phyloP scores from a whole-genome alignment of 495 filamentous ascomycete species.

The Penicillium alfredii region DNA sequence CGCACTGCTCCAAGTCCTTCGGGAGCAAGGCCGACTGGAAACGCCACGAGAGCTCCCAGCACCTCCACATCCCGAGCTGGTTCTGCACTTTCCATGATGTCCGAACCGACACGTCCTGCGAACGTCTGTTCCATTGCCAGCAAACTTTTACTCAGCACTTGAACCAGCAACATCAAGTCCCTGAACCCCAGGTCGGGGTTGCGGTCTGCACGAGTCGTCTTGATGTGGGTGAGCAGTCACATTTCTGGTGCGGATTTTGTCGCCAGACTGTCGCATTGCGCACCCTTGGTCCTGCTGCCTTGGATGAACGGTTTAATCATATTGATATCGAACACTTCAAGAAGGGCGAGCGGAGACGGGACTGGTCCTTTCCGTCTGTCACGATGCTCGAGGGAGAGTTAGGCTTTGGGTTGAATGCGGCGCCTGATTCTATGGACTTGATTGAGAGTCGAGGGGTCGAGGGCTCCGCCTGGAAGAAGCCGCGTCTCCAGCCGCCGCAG shows the following conservation, averaged over 20 bases:
- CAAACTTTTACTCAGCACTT: conserved; percentile 60
- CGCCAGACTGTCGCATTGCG: conserved; percentile 49
- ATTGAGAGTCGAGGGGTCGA: no score
- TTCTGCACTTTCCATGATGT: conserved; percentile 51
- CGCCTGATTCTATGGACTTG: no score
- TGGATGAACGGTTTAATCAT: conserved; percentile 79
- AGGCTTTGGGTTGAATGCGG: no score
- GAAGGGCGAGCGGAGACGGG: conserved; percentile 41
- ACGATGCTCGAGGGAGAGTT: no score
- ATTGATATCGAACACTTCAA: conserved; percentile 72
- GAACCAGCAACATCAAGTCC: conserved; percentile 45
- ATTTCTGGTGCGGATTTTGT: conserved; percentile 94
- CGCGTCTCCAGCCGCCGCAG: no score
- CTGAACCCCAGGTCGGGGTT: conserved; percentile 30
- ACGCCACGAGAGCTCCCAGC: conserved; percentile 85
- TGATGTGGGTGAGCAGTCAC: conserved; percentile 59
- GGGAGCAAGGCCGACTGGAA: conserved; percentile 98
- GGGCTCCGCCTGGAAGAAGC: no score
- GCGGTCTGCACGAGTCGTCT: conserved; percentile 53
- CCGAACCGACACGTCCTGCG: conserved; percentile 40
- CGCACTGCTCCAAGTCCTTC: conserved; percentile 67
- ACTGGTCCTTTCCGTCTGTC: conserved; percentile 32
- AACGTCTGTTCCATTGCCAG: conserved; percentile 53
- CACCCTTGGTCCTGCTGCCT: conserved; percentile 50
- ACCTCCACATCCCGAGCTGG: conserved; percentile 71